These are phyloP conservation scores for Nicotiana obtusifolia DNA, from an alignment of 257 asterid species.

Conservation along the genomic window DNA sequence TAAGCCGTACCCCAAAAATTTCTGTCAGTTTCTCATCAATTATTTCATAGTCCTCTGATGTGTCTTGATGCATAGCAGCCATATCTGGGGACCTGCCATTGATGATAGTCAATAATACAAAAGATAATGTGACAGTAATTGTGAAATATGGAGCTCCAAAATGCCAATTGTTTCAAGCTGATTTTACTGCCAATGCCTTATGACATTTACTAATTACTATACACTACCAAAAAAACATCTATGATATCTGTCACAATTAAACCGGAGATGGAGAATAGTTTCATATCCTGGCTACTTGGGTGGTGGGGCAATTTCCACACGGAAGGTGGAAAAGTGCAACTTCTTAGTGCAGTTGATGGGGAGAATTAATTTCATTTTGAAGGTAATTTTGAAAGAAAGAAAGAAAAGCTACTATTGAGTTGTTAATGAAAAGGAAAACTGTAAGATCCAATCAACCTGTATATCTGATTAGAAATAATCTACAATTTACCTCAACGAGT, in stretches of 20 bases:
- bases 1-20: constrained; percentile 39
- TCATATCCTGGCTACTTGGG: not conserved
- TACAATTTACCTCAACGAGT: constrained; percentile 41
- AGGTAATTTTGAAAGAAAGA: not conserved
- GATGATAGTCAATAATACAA: not conserved
- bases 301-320: not conserved
- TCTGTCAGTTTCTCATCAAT: constrained; percentile 56
- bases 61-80: constrained; percentile 96
- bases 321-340: not conserved
- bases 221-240: not conserved
- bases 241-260: not conserved
- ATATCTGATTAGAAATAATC: not conserved
- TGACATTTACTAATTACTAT: not conserved
- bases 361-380: not conserved
- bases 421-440: not conserved
- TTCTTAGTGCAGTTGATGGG: not conserved
- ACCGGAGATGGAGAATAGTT: not conserved
- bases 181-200: not conserved
- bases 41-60: constrained; percentile 59
- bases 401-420: not conserved
- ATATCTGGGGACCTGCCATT: constrained; percentile 58
- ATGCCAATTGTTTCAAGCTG: not conserved
- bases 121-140: not conserved
- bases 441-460: not conserved
- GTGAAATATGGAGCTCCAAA: not conserved